A percentile compares a stretch with the other conserved stretches of the same genome.
Conservation (phyloP, 164 flowering plant genomes). For the Aristolochia californica region DNA sequence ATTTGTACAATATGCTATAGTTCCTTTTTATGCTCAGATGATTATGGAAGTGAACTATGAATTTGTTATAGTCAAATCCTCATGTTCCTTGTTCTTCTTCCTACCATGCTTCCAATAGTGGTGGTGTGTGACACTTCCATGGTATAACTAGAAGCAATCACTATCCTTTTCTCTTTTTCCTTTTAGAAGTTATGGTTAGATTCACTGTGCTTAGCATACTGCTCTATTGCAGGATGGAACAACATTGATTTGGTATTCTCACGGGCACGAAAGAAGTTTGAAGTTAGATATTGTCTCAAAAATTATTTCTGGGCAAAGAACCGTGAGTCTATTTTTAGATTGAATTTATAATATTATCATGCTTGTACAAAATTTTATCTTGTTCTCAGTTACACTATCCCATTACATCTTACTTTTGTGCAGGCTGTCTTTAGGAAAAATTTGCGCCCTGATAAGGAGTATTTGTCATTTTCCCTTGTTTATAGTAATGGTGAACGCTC, state of each 20-base stretch:
- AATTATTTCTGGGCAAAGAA: conserved; percentile 44
- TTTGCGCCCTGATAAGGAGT: conserved; percentile 83
- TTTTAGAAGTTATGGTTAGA: no score
- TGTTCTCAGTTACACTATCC: background rate
- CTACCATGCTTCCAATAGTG: no score
- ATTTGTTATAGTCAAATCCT: no score
- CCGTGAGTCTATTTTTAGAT: conserved; percentile 25
- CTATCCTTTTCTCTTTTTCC: no score
- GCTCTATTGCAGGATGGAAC: conserved; percentile 26
- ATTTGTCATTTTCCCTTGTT: conserved; percentile 81
- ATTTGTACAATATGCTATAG: no score
- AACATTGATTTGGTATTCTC: conserved; percentile 38
- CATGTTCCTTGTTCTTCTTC: no score
- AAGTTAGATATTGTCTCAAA: conserved; percentile 25
- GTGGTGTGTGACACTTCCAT: no score
- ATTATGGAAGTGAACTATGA: no score
- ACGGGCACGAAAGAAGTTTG: conserved; percentile 31
- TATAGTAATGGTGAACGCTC: conserved; percentile 79
- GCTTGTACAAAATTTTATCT: background rate
- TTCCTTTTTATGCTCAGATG: no score
- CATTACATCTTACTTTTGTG: conserved; percentile 6
- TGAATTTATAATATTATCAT: no score
- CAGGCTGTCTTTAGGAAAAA: conserved; percentile 83
- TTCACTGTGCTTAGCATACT: no score
- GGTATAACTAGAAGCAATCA: no score